Base-by-base conservation (phyloP, 441 rosid genomes). In the Macaranga tanarius region DNA sequence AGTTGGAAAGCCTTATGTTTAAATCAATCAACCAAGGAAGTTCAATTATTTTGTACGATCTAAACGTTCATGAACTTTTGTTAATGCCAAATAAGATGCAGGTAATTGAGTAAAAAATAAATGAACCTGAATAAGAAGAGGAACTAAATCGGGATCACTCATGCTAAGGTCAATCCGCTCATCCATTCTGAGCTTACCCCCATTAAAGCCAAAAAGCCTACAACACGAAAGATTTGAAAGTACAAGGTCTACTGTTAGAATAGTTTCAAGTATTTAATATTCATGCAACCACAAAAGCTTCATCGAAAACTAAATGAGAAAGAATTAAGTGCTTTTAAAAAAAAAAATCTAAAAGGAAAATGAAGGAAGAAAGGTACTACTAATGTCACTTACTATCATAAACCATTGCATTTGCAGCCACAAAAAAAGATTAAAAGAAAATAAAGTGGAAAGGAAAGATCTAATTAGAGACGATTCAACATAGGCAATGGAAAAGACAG, bases 61-160 rank as follows among this genome's bases (percentile, higher is more conserved):
- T 47, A 75, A 76, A 68, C 61, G 73, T 55, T 65, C 20, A 23
- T 57, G 63, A 65, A 60, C n/a, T 38, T 59, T 52, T 55, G 69
- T 45, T 40, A 69, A 44, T 31, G 69, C 31, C 63, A 56, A 22
- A 65, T 20, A 72, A 70, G 73, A 56, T 38, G 66, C 12, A 75
- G 0, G 67, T 42, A 62, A 3, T 38, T 23, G 50, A 20, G 34
- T 61, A 68, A 76, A 82, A 65, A 66, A 71, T 59, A 34, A 66
- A 71, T 59, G 28, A 75, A 92, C 99, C 99, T 95, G 99, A 81
- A 92, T 59, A 74, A 95, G 61, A 79, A 95, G 97, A 63, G 99
- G 98, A 65, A 92, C 93, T 67, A 95, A 82, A 81, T 95, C 99
- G 79, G 79, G 90, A 90, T 95, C 98, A 74, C 99, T 92, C 99